Base-by-base conservation (phyloP, 148 eudicot species). In the Suaeda aralocaspica region DNA sequence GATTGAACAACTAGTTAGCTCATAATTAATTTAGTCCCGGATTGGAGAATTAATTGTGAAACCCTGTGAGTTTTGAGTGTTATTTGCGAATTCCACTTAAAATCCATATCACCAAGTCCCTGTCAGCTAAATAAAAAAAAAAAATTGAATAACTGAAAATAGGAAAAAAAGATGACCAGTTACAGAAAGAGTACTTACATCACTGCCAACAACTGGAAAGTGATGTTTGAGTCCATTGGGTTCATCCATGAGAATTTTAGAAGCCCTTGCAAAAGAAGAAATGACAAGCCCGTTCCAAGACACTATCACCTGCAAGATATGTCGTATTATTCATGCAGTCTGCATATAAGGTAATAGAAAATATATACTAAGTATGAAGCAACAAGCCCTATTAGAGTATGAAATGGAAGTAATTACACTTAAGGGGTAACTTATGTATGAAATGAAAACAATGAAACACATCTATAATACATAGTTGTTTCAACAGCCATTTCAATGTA, bases 231-330 rank as follows among this genome's bases (percentile, higher is more conserved):
- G 76, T 58, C 86, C 92, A 25, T 80, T 82, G 50, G 90, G 83
- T 82, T 93, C 98, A 29, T 66, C 74, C 75, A 83, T 73, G 64
- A 93, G 92, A 66, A 93, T 85, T 79, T 85, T 82, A 49, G 96
- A 90, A 74, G 98, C 98, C 79, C 91, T 87, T 11, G 98, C 95
- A 73, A 93, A 90, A 28, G 96, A 77, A 46, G 98, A 93, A 78
- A 93, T 90, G 29, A 76, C 85, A 58, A 93, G 96, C 72, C 98
- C 98, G 72, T 93, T 93, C 98, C 98, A 93, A 2, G 96, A 87
- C 25, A 93, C 98, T 77, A 93, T 93, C 44, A 93, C 96, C 98
- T 92, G 78, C 26, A 66, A 80, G 57, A 51, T 30, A 19, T 39
- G 26, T 50, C 66, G 22, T 63, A 22, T 9, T 41, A 60, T 0